Conservation (phyloP, 129 eudicot genomes). For the Lonicera japonica region DNA sequence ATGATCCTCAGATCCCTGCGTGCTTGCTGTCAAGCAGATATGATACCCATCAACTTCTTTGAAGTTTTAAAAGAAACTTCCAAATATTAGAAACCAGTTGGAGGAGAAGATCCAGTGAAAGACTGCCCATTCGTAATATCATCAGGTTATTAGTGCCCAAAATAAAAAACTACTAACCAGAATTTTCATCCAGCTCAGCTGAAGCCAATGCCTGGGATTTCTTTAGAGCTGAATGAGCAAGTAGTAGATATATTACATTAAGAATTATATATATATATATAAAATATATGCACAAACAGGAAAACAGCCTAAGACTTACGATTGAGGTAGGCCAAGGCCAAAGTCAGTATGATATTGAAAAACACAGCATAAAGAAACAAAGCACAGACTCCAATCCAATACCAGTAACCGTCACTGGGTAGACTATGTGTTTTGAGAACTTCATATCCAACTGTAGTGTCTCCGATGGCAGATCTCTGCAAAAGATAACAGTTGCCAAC, state of each 20-base stretch:
- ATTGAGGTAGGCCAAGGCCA: slow-evolving; percentile 58
- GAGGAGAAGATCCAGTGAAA: neutral
- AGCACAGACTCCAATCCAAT: slow-evolving; percentile 72
- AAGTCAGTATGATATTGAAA: slow-evolving; percentile 56
- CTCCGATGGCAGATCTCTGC: slow-evolving; percentile 46
- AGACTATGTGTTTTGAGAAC: slow-evolving; percentile 42
- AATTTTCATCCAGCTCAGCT: slow-evolving; percentile 19
- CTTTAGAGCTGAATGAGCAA: slow-evolving; percentile 42
- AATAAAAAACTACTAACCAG: slow-evolving; percentile 23
- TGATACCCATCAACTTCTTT: neutral
- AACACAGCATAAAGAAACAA: slow-evolving; percentile 42
- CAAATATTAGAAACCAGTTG: neutral
- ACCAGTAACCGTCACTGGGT: slow-evolving; percentile 52
- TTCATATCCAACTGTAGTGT: slow-evolving; percentile 43
- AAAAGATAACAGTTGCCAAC: slow-evolving; percentile 9
- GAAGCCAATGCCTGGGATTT: slow-evolving; percentile 40
- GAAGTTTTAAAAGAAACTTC: no score
- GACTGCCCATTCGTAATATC: neutral
- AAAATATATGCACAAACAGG: neutral
- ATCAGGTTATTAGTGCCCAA: neutral
- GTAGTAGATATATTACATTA: slow-evolving; percentile 1
- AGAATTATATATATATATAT: neutral
- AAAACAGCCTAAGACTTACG: slow-evolving; percentile 41
- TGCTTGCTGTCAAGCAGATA: slow-evolving; percentile 23
- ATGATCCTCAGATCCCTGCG: neutral